phyloP scores from a whole-genome alignment of 2,329 filamentous ascomycete genomes.

The Zopfia rhizophila region DNA sequence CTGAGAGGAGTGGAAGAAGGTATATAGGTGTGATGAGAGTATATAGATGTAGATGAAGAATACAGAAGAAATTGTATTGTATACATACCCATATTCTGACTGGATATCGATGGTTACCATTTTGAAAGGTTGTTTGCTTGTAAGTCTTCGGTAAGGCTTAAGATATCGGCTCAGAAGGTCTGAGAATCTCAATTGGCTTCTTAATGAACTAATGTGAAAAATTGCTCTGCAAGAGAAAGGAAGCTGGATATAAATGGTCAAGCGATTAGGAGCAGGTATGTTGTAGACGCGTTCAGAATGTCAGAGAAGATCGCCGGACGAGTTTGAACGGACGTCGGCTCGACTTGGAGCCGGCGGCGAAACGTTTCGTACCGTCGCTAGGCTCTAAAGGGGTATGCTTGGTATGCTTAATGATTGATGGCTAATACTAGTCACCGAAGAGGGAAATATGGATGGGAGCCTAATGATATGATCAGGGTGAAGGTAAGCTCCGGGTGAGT shows the following conservation, averaged over 20 bases:
- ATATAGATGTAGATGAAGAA: neutral
- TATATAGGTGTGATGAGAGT: neutral
- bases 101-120: slow-evolving; percentile 41
- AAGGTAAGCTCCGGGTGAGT: neutral
- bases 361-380: too few species aligned
- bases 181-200: neutral
- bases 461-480: too few species aligned
- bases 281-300: too few species aligned
- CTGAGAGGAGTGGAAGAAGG: neutral
- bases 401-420: too few species aligned
- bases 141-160: too few species aligned
- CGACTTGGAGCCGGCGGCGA: too few species aligned
- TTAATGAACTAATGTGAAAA: neutral
- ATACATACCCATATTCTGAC: slow-evolving; percentile 43
- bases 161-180: neutral
- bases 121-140: too few species aligned
- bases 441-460: too few species aligned
- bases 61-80: slow-evolving; percentile 3
- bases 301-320: too few species aligned
- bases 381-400: too few species aligned
- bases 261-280: neutral
- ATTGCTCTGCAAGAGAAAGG: neutral
- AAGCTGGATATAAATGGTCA: neutral
- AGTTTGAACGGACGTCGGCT: too few species aligned
- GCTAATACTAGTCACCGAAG: too few species aligned